Evolutionary conservation across 257 asterid genomes (phyloP).

Genomic region (Solanum pennellii): DNA sequence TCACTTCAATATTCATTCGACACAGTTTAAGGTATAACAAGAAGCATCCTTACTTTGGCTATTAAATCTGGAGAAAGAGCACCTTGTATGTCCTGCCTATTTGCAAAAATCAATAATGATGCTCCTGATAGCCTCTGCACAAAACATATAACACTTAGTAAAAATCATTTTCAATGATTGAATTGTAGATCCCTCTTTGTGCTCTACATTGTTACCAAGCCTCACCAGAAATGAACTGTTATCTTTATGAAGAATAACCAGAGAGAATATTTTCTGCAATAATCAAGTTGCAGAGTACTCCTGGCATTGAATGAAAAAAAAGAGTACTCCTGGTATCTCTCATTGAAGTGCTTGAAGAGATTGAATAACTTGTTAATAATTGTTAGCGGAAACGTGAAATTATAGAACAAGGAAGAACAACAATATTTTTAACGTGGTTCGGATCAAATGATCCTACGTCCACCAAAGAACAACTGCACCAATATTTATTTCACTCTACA

Average conservation of each 20-base stretch:
- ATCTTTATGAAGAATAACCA: not conserved
- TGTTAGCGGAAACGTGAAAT: too few relatives aligned
- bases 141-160: not conserved
- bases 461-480: too few relatives aligned
- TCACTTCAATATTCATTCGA: not conserved
- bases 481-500: too few relatives aligned
- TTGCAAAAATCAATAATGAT: conserved; percentile 81
- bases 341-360: not conserved
- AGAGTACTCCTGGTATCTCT: not conserved
- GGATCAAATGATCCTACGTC: too few relatives aligned
- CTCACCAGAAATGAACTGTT: not conserved
- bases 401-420: too few relatives aligned
- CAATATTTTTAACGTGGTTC: too few relatives aligned
- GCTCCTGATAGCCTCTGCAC: conserved; percentile 86
- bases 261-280: not conserved
- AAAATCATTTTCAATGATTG: not conserved
- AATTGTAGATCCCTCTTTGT: not conserved
- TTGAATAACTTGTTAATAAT: not conserved
- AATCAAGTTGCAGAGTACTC: not conserved
- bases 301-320: not conserved
- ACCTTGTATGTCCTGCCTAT: conserved; percentile 94
- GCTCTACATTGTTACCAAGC: not conserved
- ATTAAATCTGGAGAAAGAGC: conserved; percentile 79
- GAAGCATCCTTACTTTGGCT: conserved; percentile 52
- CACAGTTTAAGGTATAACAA: not conserved